phyloP scores from a whole-genome alignment of 768 basidiomycete genomes.

The Cystofilobasidium macerans region DNA sequence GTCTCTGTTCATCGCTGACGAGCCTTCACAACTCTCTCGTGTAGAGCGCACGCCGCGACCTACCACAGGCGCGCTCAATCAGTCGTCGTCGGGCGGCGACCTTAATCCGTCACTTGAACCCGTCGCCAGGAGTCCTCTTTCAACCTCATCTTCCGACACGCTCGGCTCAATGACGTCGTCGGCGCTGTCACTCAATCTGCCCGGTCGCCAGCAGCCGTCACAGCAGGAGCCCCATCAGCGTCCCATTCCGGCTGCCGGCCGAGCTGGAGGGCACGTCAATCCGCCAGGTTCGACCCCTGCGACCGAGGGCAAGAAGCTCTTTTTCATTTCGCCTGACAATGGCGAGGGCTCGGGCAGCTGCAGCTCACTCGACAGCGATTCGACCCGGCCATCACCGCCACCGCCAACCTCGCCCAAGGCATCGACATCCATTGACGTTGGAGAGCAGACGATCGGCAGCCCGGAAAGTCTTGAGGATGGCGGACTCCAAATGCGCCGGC shows the following conservation, averaged over 20 bases:
- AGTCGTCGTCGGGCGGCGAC: neutral
- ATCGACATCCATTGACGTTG: too few relatives aligned
- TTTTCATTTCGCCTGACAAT: slow-evolving; percentile 7
- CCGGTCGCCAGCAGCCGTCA: neutral
- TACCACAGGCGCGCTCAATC: too few relatives aligned
- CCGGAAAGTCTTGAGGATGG: slow-evolving; percentile 2
- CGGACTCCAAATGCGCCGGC: neutral
- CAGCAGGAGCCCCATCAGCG: neutral
- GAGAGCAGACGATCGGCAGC: neutral
- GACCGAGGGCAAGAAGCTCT: slow-evolving; percentile 4
- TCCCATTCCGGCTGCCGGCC: too few relatives aligned
- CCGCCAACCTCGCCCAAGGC: too few relatives aligned
- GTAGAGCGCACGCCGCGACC: neutral
- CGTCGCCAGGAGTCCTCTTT: neutral
- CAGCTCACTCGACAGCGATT: neutral
- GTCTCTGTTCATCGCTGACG: too few relatives aligned
- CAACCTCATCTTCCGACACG: neutral
- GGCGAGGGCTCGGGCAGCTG: neutral
- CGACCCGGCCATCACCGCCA: neutral
- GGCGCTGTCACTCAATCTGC: neutral
- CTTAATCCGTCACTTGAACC: neutral
- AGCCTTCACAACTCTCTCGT: too few relatives aligned
- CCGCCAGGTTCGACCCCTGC: neutral
- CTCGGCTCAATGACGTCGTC: neutral
- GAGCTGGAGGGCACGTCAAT: too few relatives aligned